Evolutionary conservation across 345 rosid genomes (phyloP).

Genomic region (Ricinus communis): DNA sequence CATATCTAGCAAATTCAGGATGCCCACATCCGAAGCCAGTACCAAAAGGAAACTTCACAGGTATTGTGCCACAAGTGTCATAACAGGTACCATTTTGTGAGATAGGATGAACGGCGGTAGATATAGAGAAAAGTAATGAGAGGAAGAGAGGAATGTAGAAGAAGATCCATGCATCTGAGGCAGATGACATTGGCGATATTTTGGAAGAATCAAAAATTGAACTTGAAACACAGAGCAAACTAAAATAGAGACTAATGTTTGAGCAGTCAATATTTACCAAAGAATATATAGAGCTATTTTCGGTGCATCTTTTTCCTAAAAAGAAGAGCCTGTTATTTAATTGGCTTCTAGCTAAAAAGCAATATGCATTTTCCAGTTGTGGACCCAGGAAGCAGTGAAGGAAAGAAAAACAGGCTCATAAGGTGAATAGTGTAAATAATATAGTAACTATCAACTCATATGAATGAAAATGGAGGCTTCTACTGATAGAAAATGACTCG

Average conservation of each 20-base stretch:
- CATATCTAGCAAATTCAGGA: constrained; percentile 49
- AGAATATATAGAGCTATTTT: not conserved
- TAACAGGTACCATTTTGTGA: constrained; percentile 38
- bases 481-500: too few relatives aligned
- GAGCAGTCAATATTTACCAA: constrained; percentile 3
- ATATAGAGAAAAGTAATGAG: constrained; percentile 13
- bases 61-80: constrained; percentile 46
- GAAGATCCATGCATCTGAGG: constrained; percentile 24
- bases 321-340: constrained; percentile 37
- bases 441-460: too few relatives aligned
- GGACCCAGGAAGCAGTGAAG: constrained; percentile 1
- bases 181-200: constrained; percentile 37
- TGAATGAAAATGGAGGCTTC: too few relatives aligned
- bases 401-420: not conserved
- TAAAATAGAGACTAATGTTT: not conserved
- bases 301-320: constrained; percentile 24
- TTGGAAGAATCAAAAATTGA: constrained; percentile 3
- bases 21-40: constrained; percentile 57
- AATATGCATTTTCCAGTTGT: constrained; percentile 13
- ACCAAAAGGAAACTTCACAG: constrained; percentile 55
- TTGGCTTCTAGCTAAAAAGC: constrained; percentile 46
- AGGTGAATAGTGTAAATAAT: not conserved
- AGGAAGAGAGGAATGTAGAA: constrained; percentile 30
- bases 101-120: constrained; percentile 25
- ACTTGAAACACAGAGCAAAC: constrained; percentile 5